Conservation (phyloP, 106 monocot genomes). For the Hemerocallis citrina region DNA sequence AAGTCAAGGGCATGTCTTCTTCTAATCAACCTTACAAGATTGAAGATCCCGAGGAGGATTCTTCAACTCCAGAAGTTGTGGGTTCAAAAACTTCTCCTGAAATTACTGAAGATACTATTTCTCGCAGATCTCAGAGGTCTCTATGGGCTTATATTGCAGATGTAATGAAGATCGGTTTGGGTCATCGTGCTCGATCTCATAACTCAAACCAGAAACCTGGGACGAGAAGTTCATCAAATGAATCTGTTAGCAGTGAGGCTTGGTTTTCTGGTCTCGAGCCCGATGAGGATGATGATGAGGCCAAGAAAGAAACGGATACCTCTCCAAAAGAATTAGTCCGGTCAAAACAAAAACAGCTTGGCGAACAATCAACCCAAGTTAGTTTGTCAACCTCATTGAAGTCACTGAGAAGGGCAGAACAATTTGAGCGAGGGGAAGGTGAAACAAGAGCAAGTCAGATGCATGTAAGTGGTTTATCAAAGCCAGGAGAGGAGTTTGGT, state of each 20-base stretch:
- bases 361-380: neutral
- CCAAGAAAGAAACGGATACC: constrained; percentile 7
- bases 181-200: constrained; percentile 22
- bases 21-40: constrained; percentile 19
- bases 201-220: constrained; percentile 29
- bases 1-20: constrained; percentile 28
- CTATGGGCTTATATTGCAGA: constrained; percentile 75
- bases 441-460: neutral
- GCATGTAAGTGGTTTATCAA: neutral
- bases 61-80: constrained; percentile 10
- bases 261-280: constrained; percentile 81
- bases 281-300: constrained; percentile 32
- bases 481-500: constrained; percentile 1
- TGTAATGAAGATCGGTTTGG: constrained; percentile 57
- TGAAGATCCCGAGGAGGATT: constrained; percentile 21
- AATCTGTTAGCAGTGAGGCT: constrained; percentile 47
- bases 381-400: neutral
- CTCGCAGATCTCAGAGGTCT: constrained; percentile 46
- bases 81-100: constrained; percentile 5
- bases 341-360: constrained; percentile 1
- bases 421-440: neutral
- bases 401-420: neutral
- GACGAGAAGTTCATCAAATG: constrained; percentile 58
- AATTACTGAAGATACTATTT: constrained; percentile 25
- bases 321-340: constrained; percentile 8